Base-by-base conservation (phyloP, 164 flowering plant species). In the Sextonia rubra region DNA sequence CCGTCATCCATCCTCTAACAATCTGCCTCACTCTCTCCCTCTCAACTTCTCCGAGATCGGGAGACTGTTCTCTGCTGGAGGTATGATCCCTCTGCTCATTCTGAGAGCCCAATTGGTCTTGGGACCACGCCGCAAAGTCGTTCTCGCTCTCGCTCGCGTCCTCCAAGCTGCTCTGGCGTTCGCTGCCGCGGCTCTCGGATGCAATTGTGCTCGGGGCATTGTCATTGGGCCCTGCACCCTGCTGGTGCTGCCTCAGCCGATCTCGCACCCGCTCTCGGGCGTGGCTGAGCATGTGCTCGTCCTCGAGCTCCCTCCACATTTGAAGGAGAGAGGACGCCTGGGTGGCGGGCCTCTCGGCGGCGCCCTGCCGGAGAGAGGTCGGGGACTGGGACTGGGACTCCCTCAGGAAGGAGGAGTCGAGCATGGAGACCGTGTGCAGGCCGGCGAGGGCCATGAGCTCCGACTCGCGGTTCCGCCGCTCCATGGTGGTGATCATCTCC, bases 281-380 rank as follows among this genome's bases (percentile, higher is more conserved):
- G 75, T 83, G 88, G 70, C 75, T 87, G 72, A 93, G 76, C 72
- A 84, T 65, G 27, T 96, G 98, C 68, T 91, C 98, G 73, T 92
- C 99, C 84, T 96, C 99, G 83, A 96, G 80, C 82, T 93, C 99
- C 76, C 99, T 75, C 99, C 99, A 96, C 99, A 93, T 93, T 76
- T 92, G 98, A 80, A 92, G 73, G 49, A 96, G 88, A 9, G 97
- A 77, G 14, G 97, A 93, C 4, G 97, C 92, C 74, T 81, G 92
- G 14, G 97, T 86, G 69, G 80, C 85, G 0, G 97, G 92, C 82
- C 91, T 86, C 82, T 95, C 98, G 18, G 83, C 89, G 65, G 86
- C 78, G 25, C 93, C 92, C 77, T 86, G 97, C 73, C 85, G 73
- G 77, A 89, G 82, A 0, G 98, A 86, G 67, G 89, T 83, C 0